Evolutionary conservation across 1,284 basidiomycete species (phyloP).

Genomic region (Inonotus obliquus): DNA sequence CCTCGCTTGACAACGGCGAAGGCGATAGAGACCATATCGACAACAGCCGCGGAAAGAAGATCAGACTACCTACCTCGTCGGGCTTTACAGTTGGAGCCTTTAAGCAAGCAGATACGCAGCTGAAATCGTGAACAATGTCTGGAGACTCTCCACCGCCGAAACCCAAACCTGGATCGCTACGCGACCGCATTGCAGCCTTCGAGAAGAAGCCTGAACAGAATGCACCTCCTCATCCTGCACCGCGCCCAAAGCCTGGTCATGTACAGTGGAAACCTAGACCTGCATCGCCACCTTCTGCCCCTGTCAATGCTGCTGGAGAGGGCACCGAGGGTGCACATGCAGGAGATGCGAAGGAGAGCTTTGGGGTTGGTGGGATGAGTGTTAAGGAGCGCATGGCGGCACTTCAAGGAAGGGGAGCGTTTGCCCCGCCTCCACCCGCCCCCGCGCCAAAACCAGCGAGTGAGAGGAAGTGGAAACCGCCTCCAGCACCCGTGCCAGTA

Average conservation of each 20-base stretch:
- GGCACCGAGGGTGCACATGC: constrained; percentile 15
- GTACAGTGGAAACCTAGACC: constrained; percentile 65
- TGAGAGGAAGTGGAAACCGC: constrained; percentile 82
- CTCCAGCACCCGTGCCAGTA: constrained; percentile 38
- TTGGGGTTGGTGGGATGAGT: constrained; percentile 58
- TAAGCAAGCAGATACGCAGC: background rate
- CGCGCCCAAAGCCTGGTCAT: constrained; percentile 66
- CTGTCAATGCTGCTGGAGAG: background rate
- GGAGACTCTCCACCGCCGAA: constrained; percentile 42
- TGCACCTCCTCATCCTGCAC: constrained; percentile 42
- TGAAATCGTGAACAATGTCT: constrained; percentile 34
- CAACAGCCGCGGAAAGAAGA: background rate
- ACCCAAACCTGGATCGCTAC: constrained; percentile 67
- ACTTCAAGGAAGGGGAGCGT: constrained; percentile 72
- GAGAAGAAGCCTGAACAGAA: constrained; percentile 52
- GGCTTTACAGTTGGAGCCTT: background rate
- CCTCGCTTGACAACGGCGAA: background rate
- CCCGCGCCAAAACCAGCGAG: constrained; percentile 55
- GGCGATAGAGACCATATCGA: background rate
- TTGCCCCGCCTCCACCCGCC: constrained; percentile 50
- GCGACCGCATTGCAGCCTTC: constrained; percentile 80
- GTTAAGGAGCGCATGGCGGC: constrained; percentile 92
- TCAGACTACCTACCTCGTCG: background rate
- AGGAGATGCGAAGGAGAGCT: constrained; percentile 79
- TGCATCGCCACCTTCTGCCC: constrained; percentile 48